These are phyloP conservation scores for Petrea volubilis DNA, from an alignment of 257 asterid species.

Conservation along the genomic window DNA sequence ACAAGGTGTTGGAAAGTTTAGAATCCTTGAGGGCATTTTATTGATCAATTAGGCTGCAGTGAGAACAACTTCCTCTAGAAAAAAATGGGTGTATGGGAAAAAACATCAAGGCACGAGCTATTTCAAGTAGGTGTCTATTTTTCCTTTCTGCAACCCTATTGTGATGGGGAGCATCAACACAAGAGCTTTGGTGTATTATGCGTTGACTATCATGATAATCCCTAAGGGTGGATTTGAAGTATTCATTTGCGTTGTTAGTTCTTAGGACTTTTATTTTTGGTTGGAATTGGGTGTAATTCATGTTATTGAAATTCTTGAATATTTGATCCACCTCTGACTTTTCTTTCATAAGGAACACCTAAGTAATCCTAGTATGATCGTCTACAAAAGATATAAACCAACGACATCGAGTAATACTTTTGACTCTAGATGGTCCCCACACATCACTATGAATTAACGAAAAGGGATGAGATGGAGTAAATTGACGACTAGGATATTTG, in stretches of 20 bases:
- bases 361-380: neutral
- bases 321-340: neutral
- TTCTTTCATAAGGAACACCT: constrained; percentile 9
- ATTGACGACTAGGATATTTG: neutral
- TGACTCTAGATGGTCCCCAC: neutral
- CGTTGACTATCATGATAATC: neutral
- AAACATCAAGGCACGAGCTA: neutral
- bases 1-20: neutral
- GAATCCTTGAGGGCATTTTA: neutral
- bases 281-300: neutral
- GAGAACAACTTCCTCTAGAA: neutral
- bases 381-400: constrained; percentile 9
- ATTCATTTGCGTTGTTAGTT: neutral
- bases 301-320: neutral
- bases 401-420: neutral
- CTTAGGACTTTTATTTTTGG: neutral
- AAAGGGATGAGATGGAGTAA: neutral
- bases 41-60: neutral
- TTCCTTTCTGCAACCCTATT: neutral
- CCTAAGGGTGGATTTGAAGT: neutral
- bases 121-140: too few species aligned
- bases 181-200: neutral
- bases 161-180: neutral
- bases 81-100: neutral
- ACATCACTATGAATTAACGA: too few species aligned